Evolutionary conservation across 495 filamentous ascomycete species (phyloP).

Genomic region (Stereocaulon alpinum): DNA sequence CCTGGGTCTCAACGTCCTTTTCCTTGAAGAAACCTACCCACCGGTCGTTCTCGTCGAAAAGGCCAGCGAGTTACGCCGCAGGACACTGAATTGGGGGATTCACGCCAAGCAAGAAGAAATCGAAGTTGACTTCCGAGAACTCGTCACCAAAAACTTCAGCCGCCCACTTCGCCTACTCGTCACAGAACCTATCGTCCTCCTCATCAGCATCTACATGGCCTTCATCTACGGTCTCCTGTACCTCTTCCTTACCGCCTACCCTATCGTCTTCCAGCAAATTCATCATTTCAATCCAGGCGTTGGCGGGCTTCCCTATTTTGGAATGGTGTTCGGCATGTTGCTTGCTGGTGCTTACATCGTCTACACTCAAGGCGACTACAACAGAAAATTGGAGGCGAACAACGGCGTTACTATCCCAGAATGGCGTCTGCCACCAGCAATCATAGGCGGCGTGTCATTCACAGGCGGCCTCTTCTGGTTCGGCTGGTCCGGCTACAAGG

Average conservation of each 20-base stretch:
- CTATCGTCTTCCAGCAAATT: conserved; percentile 64
- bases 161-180: conserved; percentile 72
- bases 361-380: conserved; percentile 51
- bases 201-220: conserved; percentile 66
- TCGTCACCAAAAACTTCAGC: conserved; percentile 73
- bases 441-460: conserved; percentile 65
- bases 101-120: conserved; percentile 92
- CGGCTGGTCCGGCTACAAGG: conserved; percentile 63
- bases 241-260: conserved; percentile 72
- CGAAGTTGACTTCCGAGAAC: conserved; percentile 69
- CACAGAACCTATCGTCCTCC: conserved; percentile 67
- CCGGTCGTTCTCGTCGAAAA: conserved; percentile 69
- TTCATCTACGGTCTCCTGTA: conserved; percentile 78
- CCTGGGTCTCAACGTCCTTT: conserved; percentile 59
- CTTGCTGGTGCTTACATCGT: conserved; percentile 56
- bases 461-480: conserved; percentile 78
- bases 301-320: conserved; percentile 67
- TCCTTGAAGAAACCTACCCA: conserved; percentile 76
- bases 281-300: conserved; percentile 58
- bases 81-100: conserved; percentile 86
- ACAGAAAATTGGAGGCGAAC: conserved; percentile 59
- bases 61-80: conserved; percentile 64
- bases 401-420: conserved; percentile 67
- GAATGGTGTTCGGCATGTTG: conserved; percentile 67
- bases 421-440: conserved; percentile 74